Evolutionary conservation across 2,329 filamentous ascomycete species (phyloP).

Genomic region (Venturia oleaginea): DNA sequence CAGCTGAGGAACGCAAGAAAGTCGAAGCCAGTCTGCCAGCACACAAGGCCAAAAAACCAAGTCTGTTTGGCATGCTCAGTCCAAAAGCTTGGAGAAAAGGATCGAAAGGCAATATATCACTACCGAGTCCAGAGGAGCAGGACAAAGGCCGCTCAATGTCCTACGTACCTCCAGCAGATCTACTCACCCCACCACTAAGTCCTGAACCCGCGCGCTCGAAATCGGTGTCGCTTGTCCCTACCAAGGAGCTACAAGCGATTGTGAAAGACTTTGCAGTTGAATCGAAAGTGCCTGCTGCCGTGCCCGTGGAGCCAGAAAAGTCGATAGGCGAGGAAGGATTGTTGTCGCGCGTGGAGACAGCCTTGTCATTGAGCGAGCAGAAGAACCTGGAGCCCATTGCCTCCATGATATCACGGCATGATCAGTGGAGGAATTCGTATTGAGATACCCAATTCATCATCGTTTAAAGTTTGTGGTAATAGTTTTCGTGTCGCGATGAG

Average conservation of each 20-base stretch:
- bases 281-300: not conserved
- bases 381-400: slow-evolving; percentile 6
- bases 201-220: slow-evolving; percentile 12
- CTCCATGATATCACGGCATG: slow-evolving; percentile 13
- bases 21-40: not conserved
- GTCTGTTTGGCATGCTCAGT: slow-evolving; percentile 5
- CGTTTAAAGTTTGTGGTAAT: not conserved
- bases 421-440: slow-evolving; percentile 8
- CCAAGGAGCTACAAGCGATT: not conserved
- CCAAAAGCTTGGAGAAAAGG: slow-evolving; percentile 9
- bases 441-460: not conserved
- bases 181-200: slow-evolving; percentile 8
- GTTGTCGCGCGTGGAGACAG: slow-evolving; percentile 3
- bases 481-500: too few species aligned
- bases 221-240: slow-evolving; percentile 1
- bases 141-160: slow-evolving; percentile 10
- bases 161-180: not conserved
- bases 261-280: not conserved
- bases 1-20: not conserved
- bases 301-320: not conserved
- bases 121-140: not conserved
- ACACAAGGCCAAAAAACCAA: not conserved
- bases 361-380: not conserved
- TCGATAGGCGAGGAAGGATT: not conserved
- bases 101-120: slow-evolving; percentile 2